Evolutionary conservation across 768 basidiomycete species (phyloP).

Genomic region (Pilatotrama ljubarskyi): DNA sequence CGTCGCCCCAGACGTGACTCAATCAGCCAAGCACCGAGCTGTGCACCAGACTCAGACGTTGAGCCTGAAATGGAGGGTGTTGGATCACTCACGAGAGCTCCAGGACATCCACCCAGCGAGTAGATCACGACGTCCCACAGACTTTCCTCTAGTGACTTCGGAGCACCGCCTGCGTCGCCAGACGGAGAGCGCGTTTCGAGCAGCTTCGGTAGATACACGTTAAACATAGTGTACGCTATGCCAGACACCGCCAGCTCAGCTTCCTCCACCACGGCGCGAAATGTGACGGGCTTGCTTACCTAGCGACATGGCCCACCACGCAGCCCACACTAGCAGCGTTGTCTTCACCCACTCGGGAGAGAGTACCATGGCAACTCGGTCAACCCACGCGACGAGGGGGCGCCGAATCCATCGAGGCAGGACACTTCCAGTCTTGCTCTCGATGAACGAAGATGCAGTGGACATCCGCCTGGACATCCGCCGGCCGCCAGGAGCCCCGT

Average conservation of each 20-base stretch:
- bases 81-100: slow-evolving; percentile 62
- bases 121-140: slow-evolving; percentile 88
- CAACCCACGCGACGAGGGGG: slow-evolving; percentile 69
- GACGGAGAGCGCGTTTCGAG: slow-evolving; percentile 57
- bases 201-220: slow-evolving; percentile 86
- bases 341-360: slow-evolving; percentile 74
- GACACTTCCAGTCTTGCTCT: slow-evolving; percentile 38
- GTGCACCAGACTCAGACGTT: background rate
- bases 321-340: slow-evolving; percentile 76
- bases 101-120: slow-evolving; percentile 82
- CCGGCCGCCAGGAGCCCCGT: background rate
- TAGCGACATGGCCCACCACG: slow-evolving; percentile 76
- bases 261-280: too few relatives aligned
- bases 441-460: slow-evolving; percentile 43
- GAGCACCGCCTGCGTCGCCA: slow-evolving; percentile 21
- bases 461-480: slow-evolving; percentile 17
- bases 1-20: slow-evolving; percentile 68
- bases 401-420: slow-evolving; percentile 57
- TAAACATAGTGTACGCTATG: slow-evolving; percentile 92
- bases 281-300: slow-evolving; percentile 54
- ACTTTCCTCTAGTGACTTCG: slow-evolving; percentile 57
- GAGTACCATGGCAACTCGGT: slow-evolving; percentile 68
- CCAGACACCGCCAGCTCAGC: too few relatives aligned
- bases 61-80: background rate
- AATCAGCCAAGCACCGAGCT: slow-evolving; percentile 87